These are phyloP conservation scores for Backusella macrospora DNA, from an alignment of 192 early-diverging fungal genomes.

Conservation along the genomic window DNA sequence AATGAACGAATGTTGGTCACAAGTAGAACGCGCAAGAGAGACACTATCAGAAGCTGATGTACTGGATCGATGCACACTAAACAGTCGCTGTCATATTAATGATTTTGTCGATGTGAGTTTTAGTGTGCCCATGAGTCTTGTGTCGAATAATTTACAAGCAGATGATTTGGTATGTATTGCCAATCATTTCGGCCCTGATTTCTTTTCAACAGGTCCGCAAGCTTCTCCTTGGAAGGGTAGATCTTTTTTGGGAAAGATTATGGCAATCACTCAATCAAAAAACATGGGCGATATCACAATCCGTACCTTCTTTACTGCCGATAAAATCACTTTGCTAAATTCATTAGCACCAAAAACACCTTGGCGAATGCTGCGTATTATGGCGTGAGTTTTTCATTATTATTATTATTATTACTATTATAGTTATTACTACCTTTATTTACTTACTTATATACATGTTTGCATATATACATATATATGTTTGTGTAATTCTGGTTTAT, in stretches of 20 bases:
- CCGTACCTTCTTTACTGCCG: conserved; percentile 49
- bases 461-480: too few species aligned
- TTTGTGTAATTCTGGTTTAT: neutral
- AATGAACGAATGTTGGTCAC: conserved; percentile 84
- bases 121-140: conserved; percentile 24
- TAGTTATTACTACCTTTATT: too few species aligned
- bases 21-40: conserved; percentile 74
- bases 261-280: conserved; percentile 44
- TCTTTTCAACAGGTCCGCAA: conserved; percentile 24
- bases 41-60: conserved; percentile 56
- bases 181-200: conserved; percentile 41
- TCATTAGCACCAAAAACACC: conserved; percentile 43
- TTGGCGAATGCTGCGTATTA: conserved; percentile 49
- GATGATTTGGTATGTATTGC: conserved; percentile 71
- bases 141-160: conserved; percentile 41
- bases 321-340: conserved; percentile 48
- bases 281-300: conserved; percentile 49
- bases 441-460: too few species aligned
- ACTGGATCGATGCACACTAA: conserved; percentile 43
- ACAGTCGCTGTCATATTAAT: conserved; percentile 65
- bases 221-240: conserved; percentile 38
- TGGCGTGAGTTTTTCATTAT: conserved; percentile 37
- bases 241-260: conserved; percentile 61
- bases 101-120: conserved; percentile 77
- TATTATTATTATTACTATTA: neutral